phyloP scores from a whole-genome alignment of 2,329 filamentous ascomycete genomes.

The Ceratocystis diversiconidia region DNA sequence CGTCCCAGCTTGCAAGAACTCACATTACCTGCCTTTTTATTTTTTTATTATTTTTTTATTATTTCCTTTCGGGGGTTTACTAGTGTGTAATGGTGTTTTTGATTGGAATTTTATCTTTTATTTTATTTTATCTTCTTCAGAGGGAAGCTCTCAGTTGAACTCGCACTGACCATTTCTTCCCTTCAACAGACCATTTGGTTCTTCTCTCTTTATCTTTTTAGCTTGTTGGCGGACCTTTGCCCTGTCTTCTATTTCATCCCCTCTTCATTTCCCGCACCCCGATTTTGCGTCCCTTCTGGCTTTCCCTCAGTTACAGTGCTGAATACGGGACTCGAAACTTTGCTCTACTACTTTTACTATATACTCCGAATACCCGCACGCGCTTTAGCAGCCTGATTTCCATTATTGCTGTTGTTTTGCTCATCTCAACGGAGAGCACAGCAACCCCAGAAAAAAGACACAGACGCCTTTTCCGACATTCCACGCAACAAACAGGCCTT shows the following conservation, averaged over 20 bases:
- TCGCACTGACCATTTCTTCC: slow-evolving; percentile 1
- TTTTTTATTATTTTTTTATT: neutral
- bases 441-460: neutral
- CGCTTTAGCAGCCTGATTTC: neutral
- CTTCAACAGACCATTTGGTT: slow-evolving; percentile 3
- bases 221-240: neutral
- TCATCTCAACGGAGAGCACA: neutral
- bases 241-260: neutral
- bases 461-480: slow-evolving; percentile 2
- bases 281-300: slow-evolving; percentile 1
- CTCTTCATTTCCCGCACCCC: neutral
- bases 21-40: neutral
- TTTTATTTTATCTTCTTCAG: neutral
- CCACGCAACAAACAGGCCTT: slow-evolving; percentile 5
- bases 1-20: too few relatives aligned
- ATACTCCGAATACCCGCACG: neutral
- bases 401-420: neutral
- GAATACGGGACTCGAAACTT: neutral
- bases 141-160: slow-evolving; percentile 1
- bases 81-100: neutral
- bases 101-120: neutral
- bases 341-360: slow-evolving; percentile 4
- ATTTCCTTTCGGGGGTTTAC: neutral
- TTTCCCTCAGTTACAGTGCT: neutral
- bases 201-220: neutral